A percentile compares a stretch with the other conserved stretches of the same genome.
These are phyloP conservation scores for Gamsiella multidivaricata DNA, from an alignment of 192 early-diverging fungal genomes.

Conservation along the genomic window DNA sequence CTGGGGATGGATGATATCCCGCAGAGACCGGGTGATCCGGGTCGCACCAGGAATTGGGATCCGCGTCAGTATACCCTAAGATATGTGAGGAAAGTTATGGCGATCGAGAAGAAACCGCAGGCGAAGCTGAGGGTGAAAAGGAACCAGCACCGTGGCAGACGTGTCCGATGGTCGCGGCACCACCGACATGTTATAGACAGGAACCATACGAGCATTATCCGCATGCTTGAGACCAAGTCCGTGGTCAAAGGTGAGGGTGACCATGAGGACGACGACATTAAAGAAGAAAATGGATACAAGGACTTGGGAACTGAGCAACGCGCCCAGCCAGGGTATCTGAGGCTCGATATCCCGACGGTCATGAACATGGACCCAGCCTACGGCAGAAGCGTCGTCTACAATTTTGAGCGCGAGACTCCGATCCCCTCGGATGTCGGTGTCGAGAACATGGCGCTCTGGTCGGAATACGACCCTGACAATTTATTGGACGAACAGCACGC, in stretches of 20 bases:
- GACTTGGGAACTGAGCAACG: not conserved
- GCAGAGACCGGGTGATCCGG: not conserved
- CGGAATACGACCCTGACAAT: slow-evolving; percentile 20
- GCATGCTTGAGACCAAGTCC: no score
- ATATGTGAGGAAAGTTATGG: slow-evolving; percentile 25
- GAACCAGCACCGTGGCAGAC: not conserved
- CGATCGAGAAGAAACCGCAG: slow-evolving; percentile 7
- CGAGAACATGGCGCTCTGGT: slow-evolving; percentile 43
- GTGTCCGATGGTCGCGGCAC: no score
- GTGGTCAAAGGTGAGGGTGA: no score
- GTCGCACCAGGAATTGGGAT: slow-evolving; percentile 21
- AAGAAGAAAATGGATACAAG: not conserved
- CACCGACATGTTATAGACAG: no score
- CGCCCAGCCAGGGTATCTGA: slow-evolving; percentile 14
- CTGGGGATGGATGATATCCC: slow-evolving; percentile 33
- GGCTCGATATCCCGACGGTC: slow-evolving; percentile 28
- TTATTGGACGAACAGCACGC: slow-evolving; percentile 18
- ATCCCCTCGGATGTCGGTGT: slow-evolving; percentile 38
- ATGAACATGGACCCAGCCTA: slow-evolving; percentile 42
- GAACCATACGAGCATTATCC: no score
- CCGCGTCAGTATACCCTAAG: slow-evolving; percentile 5
- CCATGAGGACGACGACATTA: not conserved
- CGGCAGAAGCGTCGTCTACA: slow-evolving; percentile 22
- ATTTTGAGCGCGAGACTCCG: slow-evolving; percentile 24
- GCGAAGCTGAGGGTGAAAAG: not conserved